Conservation (phyloP, 2,329 filamentous ascomycete species). For the Fusarium pilosicola region DNA sequence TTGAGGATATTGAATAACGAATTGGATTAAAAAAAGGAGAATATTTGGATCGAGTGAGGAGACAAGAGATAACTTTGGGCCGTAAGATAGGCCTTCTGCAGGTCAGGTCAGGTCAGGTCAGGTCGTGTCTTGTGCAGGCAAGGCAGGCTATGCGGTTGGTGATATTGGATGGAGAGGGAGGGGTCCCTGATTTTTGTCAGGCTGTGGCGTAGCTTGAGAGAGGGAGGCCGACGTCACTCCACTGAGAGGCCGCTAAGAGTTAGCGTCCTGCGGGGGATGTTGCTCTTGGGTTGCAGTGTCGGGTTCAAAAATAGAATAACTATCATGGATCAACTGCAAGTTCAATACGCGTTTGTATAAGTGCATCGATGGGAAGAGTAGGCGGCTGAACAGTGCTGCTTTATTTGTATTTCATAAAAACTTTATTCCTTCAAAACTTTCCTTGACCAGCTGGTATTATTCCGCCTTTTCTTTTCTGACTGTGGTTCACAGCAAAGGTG, state of each 20-base stretch:
- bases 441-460: background rate
- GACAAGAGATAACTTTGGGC: background rate
- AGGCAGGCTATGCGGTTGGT: conserved; percentile 7
- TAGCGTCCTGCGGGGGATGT: conserved; percentile 31
- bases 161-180: conserved; percentile 11
- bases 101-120: conserved; percentile 7
- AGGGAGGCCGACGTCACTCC: conserved; percentile 28
- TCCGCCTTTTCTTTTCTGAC: background rate
- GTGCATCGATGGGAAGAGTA: background rate
- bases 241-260: conserved; percentile 26
- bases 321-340: background rate
- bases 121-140: conserved; percentile 17
- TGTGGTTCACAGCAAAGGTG: background rate
- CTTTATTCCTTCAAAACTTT: background rate
- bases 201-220: conserved; percentile 9
- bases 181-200: conserved; percentile 29
- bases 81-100: conserved; percentile 11
- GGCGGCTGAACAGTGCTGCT: background rate
- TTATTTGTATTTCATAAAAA: too few relatives aligned
- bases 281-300: background rate
- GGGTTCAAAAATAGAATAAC: conserved; percentile 20
- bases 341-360: background rate
- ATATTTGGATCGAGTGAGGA: background rate
- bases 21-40: background rate
- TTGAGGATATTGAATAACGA: too few relatives aligned